Conservation (phyloP, 2,329 filamentous ascomycete genomes). For the Alternaria hordeiaustralica region DNA sequence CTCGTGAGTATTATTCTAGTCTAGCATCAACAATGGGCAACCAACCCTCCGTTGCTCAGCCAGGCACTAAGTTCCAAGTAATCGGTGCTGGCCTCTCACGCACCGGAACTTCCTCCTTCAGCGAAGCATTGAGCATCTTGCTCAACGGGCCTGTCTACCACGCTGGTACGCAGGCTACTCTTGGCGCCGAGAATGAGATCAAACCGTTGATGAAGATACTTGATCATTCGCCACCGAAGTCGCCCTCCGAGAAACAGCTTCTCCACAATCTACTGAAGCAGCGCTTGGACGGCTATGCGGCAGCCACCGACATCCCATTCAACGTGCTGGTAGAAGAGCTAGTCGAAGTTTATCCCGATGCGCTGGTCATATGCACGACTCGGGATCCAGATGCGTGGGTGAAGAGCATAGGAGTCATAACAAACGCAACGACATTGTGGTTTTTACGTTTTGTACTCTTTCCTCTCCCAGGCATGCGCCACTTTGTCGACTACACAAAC, state of each 20-base stretch:
- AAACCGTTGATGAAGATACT: slow-evolving; percentile 34
- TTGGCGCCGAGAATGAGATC: slow-evolving; percentile 20
- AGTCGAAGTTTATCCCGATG: slow-evolving; percentile 57
- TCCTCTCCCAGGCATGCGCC: slow-evolving; percentile 26
- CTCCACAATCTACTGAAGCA: slow-evolving; percentile 37
- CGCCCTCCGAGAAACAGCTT: background rate
- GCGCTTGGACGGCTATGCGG: slow-evolving; percentile 53
- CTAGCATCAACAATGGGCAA: slow-evolving; percentile 24
- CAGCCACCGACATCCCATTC: slow-evolving; percentile 55
- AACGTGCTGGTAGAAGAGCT: slow-evolving; percentile 55
- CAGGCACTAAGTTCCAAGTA: slow-evolving; percentile 46
- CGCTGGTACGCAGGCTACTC: slow-evolving; percentile 52
- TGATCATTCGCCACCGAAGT: slow-evolving; percentile 15
- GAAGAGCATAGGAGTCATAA: slow-evolving; percentile 22
- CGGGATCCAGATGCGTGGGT: slow-evolving; percentile 31
- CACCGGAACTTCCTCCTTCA: slow-evolving; percentile 60
- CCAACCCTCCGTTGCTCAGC: slow-evolving; percentile 21
- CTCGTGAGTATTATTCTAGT: background rate
- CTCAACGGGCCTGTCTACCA: slow-evolving; percentile 59
- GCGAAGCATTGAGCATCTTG: slow-evolving; percentile 55
- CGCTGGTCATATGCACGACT: slow-evolving; percentile 52
- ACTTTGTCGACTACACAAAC: slow-evolving; percentile 24
- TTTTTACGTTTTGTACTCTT: slow-evolving; percentile 29
- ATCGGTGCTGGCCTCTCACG: slow-evolving; percentile 55
- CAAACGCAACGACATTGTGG: slow-evolving; percentile 14